Percentiles rank a stretch among this genome's conserved stretches.
Evolutionary conservation across 768 basidiomycete species (phyloP).

Genomic region (Ramaria sp.): DNA sequence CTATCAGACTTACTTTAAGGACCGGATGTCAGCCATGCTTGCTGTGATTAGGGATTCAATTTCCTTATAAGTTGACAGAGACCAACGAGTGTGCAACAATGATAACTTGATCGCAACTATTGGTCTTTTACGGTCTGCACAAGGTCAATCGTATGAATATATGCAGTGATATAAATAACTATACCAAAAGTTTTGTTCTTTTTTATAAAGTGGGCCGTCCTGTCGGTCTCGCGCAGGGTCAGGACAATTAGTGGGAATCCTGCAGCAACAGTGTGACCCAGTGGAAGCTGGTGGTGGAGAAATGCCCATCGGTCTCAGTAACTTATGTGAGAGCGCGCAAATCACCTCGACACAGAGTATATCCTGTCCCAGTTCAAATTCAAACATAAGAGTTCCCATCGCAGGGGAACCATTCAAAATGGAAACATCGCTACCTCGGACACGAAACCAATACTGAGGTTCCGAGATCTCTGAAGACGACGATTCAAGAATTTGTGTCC

Average conservation of each 20-base stretch:
- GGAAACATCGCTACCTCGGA: not conserved
- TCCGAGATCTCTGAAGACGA: not conserved
- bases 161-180: not conserved
- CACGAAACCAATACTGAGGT: not conserved
- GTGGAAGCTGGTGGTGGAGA: not conserved
- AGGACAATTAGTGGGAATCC: not conserved
- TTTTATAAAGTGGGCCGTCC: not conserved
- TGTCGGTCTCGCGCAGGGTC: not conserved
- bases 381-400: not conserved
- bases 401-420: not conserved
- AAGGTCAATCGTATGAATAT: not conserved
- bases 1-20: not conserved
- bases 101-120: not conserved
- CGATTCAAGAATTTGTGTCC: not conserved
- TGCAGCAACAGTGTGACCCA: not conserved
- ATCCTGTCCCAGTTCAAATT: not conserved
- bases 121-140: not conserved
- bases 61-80: not conserved
- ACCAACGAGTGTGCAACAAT: not conserved
- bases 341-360: not conserved
- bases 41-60: not conserved
- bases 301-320: not conserved
- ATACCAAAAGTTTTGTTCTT: not conserved
- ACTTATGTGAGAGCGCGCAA: not conserved
- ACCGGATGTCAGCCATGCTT: not conserved